A percentile compares a stretch with the other conserved stretches of the same genome.
Conservation (phyloP, 2,329 filamentous ascomycete genomes). For the Drechslerella dactyloides region DNA sequence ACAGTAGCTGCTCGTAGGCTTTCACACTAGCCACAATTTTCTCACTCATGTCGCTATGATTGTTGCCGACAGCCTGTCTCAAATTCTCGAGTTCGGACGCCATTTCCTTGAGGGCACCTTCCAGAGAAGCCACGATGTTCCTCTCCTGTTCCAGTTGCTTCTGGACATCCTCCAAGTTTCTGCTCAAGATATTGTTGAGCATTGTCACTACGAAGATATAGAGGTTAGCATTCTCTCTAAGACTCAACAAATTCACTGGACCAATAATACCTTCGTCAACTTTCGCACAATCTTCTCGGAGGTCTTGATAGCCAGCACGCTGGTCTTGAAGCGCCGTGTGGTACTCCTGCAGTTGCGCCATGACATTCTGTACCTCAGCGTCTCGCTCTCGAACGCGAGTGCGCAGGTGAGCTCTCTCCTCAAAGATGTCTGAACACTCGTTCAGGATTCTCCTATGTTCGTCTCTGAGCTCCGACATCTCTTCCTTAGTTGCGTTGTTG, state of each 20-base stretch:
- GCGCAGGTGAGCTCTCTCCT: constrained; percentile 18
- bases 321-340: constrained; percentile 11
- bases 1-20: neutral
- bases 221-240: neutral
- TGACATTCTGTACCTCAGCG: constrained; percentile 2
- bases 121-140: neutral
- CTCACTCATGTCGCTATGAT: constrained; percentile 1
- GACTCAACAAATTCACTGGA: neutral
- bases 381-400: constrained; percentile 25
- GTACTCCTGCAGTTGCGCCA: neutral
- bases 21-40: constrained; percentile 1
- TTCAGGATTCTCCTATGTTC: constrained; percentile 11
- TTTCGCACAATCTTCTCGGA: constrained; percentile 10
- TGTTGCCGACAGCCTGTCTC: neutral
- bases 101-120: constrained; percentile 19
- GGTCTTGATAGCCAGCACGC: constrained; percentile 15
- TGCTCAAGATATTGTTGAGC: constrained; percentile 7
- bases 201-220: constrained; percentile 4
- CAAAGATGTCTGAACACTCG: constrained; percentile 9
- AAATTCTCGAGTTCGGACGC: constrained; percentile 12
- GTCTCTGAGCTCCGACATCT: constrained; percentile 16
- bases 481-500: constrained; percentile 8
- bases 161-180: constrained; percentile 14
- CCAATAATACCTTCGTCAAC: constrained; percentile 21
- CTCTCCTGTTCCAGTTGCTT: constrained; percentile 16